Conservation (phyloP, 2,329 filamentous ascomycete genomes). For the Fusarium tjaetaba region DNA sequence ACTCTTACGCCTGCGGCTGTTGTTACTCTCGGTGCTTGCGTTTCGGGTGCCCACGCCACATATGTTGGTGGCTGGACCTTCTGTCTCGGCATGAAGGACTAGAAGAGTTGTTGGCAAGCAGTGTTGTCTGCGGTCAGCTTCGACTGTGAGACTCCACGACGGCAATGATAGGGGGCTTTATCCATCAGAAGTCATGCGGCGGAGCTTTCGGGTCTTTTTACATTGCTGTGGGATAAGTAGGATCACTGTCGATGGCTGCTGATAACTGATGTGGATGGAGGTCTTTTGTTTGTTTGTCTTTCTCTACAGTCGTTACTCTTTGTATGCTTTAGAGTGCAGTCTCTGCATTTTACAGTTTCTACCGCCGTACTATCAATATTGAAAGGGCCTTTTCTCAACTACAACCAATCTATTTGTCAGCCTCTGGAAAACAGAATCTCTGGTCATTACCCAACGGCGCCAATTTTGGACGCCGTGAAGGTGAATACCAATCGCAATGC, state of each 20-base stretch:
- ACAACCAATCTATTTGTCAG: not conserved
- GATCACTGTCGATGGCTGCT: not conserved
- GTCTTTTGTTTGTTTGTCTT: not conserved
- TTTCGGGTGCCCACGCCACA: not conserved
- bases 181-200: too few species aligned
- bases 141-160: not conserved
- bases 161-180: fast-evolving
- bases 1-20: not conserved
- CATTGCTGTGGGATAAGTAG: not conserved
- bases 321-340: not conserved
- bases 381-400: not conserved
- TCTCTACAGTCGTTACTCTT: not conserved
- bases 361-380: not conserved
- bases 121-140: too few species aligned
- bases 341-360: not conserved
- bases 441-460: fast-evolving
- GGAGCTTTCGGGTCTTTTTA: not conserved
- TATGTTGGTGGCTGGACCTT: not conserved
- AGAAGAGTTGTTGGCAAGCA: not conserved
- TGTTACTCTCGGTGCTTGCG: not conserved
- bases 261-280: too few species aligned
- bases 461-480: not conserved
- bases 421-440: fast-evolving
- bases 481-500: not conserved
- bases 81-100: not conserved